Conservation (phyloP, 2,329 filamentous ascomycete species). For the Curvularia verruculosa region DNA sequence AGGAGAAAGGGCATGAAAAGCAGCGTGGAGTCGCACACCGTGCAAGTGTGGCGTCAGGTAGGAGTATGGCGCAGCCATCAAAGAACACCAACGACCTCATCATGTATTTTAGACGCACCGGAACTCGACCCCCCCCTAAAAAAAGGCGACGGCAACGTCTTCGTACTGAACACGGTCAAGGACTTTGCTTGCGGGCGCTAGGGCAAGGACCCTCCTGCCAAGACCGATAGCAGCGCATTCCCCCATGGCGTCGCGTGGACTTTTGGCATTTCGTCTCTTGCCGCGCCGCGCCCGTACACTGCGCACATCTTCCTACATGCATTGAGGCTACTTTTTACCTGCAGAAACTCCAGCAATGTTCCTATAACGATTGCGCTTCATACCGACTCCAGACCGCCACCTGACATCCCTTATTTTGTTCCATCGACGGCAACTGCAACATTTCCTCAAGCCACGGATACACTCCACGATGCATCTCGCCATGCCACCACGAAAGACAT, state of each 20-base stretch:
- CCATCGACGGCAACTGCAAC: constrained; percentile 9
- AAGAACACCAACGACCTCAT: neutral
- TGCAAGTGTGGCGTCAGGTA: constrained; percentile 6
- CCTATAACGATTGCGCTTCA: constrained; percentile 18
- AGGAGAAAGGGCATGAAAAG: neutral
- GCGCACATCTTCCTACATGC: constrained; percentile 3
- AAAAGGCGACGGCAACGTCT: neutral
- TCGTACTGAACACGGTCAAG: constrained; percentile 1
- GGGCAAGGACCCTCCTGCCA: constrained; percentile 25
- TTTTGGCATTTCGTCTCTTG: constrained; percentile 21
- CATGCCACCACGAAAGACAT: constrained; percentile 83
- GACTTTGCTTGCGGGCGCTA: constrained; percentile 11
- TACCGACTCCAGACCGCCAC: constrained; percentile 7
- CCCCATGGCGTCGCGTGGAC: constrained; percentile 23
- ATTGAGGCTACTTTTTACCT: neutral
- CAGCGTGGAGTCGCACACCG: constrained; percentile 9
- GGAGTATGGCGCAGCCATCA: neutral
- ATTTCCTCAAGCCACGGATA: constrained; percentile 26
- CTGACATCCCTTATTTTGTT: constrained; percentile 32
- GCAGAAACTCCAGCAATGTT: constrained; percentile 22
- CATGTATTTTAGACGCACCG: neutral
- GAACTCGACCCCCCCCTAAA: neutral
- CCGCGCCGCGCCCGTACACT: constrained; percentile 17
- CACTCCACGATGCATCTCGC: constrained; percentile 76
- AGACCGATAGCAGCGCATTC: constrained; percentile 20